Evolutionary conservation across 495 filamentous ascomycete species (phyloP), one percentile per base, ranked within the genome.

Genomic region (Physcia stellaris): DNA sequence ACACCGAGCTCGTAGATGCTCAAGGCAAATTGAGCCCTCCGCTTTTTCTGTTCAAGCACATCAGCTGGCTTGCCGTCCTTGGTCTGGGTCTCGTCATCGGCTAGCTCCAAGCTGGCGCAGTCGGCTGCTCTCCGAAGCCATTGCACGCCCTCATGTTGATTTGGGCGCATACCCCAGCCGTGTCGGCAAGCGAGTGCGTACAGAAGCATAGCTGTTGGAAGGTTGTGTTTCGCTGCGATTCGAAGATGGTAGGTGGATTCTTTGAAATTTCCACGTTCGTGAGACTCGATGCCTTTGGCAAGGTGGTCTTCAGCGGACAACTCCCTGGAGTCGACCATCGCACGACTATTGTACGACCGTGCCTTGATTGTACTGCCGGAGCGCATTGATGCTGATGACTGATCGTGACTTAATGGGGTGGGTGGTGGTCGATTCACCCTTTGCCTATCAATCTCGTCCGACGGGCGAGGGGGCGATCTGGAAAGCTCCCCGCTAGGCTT

Each of bases 171-270:
- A 7, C 90, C 90, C 90, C 90, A 98, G 20, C 90, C 90, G 53
- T 96, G 90, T n/a, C 92, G 75, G 53, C 87, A 94, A 23, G 90
- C 92, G 28, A 98, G 69, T 4, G 88, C 92, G 57, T 94, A 98
- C 6, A 96, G 66, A 4, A 98, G 66, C 90, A 98, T 98, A 10
- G 77, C 90, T 0, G 86, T 94, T 0, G 90, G 86, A 36, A 90
- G 75, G 10, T 80, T 79, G 28, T 78, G 75, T 47, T 78, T 78
- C 2, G 90, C 92, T 4, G 90, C 90, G 49, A 93, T 73, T 7
- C 90, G 81, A 20, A 98, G 67, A 54, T 98, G 90, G 56, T 94
- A 98, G 2, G 92, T 94, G 0, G 87, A 94, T 53, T 96, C 86
- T 32, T 81, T 80, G 19, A 94, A 63, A 0, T 78, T 76, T 18